phyloP scores from a whole-genome alignment of 169 alveolate genomes.

The Theileria sp. region DNA sequence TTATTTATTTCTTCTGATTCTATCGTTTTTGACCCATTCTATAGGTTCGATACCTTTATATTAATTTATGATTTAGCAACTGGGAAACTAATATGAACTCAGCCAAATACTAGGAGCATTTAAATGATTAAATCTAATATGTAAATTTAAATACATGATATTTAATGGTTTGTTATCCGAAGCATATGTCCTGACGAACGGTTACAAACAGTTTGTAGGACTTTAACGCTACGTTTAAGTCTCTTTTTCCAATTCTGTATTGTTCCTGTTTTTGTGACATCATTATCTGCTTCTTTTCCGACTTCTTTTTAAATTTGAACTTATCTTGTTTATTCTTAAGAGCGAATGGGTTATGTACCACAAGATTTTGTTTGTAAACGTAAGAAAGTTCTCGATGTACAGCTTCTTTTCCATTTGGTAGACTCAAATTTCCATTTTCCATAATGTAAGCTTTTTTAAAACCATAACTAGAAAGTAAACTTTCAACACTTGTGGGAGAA shows the following conservation, averaged over 20 bases:
- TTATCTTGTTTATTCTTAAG: slow-evolving; percentile 19
- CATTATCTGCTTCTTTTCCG: slow-evolving; percentile 33
- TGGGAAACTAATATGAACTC: slow-evolving; percentile 24
- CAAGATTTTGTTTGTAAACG: slow-evolving; percentile 77
- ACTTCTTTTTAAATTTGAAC: slow-evolving; percentile 35
- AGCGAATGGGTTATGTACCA: slow-evolving; percentile 21
- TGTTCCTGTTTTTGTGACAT: slow-evolving; percentile 41
- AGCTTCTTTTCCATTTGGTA: slow-evolving; percentile 85
- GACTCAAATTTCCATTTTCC: slow-evolving; percentile 76
- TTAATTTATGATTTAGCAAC: slow-evolving; percentile 15
- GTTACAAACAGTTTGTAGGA: slow-evolving; percentile 67
- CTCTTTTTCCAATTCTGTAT: slow-evolving; percentile 19
- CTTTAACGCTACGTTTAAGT: slow-evolving; percentile 43
- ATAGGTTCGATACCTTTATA: slow-evolving; percentile 31
- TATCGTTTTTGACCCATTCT: slow-evolving; percentile 60
- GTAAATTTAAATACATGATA: slow-evolving; percentile 5
- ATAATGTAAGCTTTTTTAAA: slow-evolving; percentile 63
- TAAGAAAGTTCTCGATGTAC: slow-evolving; percentile 80
- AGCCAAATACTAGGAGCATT: background rate
- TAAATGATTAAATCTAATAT: background rate
- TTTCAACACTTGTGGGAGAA: slow-evolving; percentile 27
- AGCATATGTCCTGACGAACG: slow-evolving; percentile 33
- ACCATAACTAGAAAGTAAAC: slow-evolving; percentile 35
- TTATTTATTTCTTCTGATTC: slow-evolving; percentile 39
- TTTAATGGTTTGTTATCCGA: background rate